Evolutionary conservation across 2,329 filamentous ascomycete genomes (phyloP), one percentile per base, ranked within the genome.

Genomic region (Aspergillus latus): DNA sequence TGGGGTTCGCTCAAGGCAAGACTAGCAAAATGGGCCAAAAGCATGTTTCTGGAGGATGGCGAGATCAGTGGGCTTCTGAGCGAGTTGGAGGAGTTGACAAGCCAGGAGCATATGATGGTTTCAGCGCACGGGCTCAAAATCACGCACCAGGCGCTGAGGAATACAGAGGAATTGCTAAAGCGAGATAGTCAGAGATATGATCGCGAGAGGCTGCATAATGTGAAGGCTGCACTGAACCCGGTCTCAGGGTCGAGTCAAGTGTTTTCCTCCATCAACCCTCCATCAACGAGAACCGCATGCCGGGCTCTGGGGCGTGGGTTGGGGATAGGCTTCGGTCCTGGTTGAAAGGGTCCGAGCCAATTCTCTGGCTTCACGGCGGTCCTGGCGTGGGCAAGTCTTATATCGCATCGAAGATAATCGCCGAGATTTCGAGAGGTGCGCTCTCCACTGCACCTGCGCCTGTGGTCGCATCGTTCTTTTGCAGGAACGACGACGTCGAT

Each of bases 351-450:
- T 2, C 34, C 3, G 11, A 58, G 16, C 56, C 52, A 29, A 15
- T 60, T 1, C 59, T 60, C 11, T 60, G 59, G 59, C 15, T 60
- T n/a, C 59, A 60, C n/a, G 59, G 59, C 1, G 52, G 59, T 1
- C 59, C 59, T 36, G 59, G 56, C 2, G 56, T 60, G 7, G 59
- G 59, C 15, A 60, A 60, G 26, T 58, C 59, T 1, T 53, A 58
- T 54, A 29, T 60, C 8, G 59, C 56, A 11, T 56, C 59, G 5
- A 60, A 58, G 49, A 56, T 60, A 16, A 58, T 58, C 30, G 42
- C 13, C 1, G 51, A 55, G 40, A 36, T 56, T 7, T n/a, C 39
- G 7, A 28, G 30, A 10, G n/a, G 11, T 28, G 37, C 26, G n/a
- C 5, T 26, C 21, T 46, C 26, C 15, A 16, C 16, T 16, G 16